Conservation (phyloP, 225 moss, liverwort and hornwort species). For the Climacium dendroides region DNA sequence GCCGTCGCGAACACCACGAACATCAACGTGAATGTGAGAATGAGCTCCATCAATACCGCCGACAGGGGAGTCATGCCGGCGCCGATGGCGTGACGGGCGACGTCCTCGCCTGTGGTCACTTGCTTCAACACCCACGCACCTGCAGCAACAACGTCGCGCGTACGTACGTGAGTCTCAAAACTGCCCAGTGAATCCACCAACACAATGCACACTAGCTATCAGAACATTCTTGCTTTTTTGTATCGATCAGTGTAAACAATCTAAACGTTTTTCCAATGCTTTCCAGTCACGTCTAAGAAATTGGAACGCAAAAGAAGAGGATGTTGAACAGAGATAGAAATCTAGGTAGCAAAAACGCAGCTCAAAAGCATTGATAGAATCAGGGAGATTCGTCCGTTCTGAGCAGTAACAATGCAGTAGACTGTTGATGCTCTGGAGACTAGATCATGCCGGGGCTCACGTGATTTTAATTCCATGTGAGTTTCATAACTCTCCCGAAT, state of each 20-base stretch:
- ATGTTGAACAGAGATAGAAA: too few species aligned
- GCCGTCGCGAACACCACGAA: slow-evolving; percentile 87
- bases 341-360: not conserved
- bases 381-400: not conserved
- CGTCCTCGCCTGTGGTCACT: slow-evolving; percentile 27
- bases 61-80: not conserved
- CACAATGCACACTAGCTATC: not conserved
- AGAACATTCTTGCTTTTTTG: not conserved
- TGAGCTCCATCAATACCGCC: slow-evolving; percentile 38
- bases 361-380: not conserved
- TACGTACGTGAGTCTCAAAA: too few species aligned
- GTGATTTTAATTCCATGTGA: not conserved
- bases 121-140: slow-evolving; percentile 33
- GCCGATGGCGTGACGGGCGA: slow-evolving; percentile 28
- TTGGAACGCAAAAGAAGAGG: not conserved
- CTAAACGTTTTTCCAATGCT: not conserved
- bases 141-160: not conserved
- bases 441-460: too few species aligned
- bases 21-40: slow-evolving; percentile 62
- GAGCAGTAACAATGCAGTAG: not conserved
- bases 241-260: not conserved
- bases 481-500: not conserved
- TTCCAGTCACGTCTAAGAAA: too few species aligned
- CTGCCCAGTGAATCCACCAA: not conserved
- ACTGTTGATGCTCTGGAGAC: not conserved